These are phyloP conservation scores for Osmanthus fragrans DNA, from an alignment of 257 asterid genomes.

Conservation along the genomic window DNA sequence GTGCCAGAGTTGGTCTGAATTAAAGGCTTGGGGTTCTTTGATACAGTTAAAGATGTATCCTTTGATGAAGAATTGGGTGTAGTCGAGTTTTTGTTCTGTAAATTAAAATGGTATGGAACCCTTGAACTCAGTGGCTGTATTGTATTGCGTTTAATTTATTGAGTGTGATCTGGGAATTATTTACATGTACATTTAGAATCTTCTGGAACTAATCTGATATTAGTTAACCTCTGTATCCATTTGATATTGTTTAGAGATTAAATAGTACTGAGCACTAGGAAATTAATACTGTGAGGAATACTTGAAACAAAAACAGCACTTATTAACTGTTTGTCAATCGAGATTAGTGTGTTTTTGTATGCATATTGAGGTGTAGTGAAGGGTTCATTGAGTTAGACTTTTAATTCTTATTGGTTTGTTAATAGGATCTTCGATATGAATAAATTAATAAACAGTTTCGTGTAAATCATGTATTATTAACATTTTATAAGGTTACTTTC, in stretches of 20 bases:
- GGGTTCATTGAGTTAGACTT: background rate
- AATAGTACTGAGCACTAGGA: background rate
- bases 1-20: conserved; percentile 1
- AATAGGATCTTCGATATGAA: conserved; percentile 15
- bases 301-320: background rate
- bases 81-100: background rate
- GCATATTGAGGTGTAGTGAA: background rate
- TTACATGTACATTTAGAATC: background rate
- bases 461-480: background rate
- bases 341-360: background rate
- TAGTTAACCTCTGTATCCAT: background rate
- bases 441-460: background rate
- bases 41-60: conserved; percentile 3
- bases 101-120: background rate
- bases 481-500: conserved; percentile 8
- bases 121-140: background rate
- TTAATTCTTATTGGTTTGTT: background rate
- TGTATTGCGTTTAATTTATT: background rate
- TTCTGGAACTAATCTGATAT: background rate
- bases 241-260: background rate
- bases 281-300: background rate
- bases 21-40: conserved; percentile 26
- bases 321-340: background rate
- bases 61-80: background rate
- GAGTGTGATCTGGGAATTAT: background rate